Conservation (phyloP, 1,284 basidiomycete genomes). For the Ganoderma lingzhi region DNA sequence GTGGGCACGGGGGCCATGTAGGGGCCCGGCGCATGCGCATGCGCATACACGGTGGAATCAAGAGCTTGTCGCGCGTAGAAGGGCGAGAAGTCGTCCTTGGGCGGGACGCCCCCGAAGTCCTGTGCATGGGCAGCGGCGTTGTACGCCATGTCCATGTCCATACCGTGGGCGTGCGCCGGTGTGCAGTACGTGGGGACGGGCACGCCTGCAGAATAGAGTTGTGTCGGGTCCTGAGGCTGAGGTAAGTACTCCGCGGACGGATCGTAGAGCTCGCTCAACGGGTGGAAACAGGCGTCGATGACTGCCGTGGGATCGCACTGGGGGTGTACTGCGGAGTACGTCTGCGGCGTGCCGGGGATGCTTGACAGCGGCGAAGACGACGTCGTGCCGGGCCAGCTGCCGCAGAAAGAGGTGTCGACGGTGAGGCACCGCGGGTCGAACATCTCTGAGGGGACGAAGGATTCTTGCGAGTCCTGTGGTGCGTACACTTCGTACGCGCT, state of each 20-base stretch:
- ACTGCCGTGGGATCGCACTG: conserved; percentile 27
- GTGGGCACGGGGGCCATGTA: conserved; percentile 28
- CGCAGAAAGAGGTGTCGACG: conserved; percentile 40
- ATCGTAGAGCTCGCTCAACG: conserved; percentile 27
- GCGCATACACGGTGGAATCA: conserved; percentile 23
- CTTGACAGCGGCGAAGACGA: conserved; percentile 42
- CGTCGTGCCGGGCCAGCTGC: conserved; percentile 28
- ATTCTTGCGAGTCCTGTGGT: conserved; percentile 26
- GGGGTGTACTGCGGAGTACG: conserved; percentile 31
- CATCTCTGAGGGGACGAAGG: conserved; percentile 28
- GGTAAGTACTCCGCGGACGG: conserved; percentile 34
- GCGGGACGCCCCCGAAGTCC: conserved; percentile 24
- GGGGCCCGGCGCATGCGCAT: conserved; percentile 26
- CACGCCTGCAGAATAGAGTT: conserved; percentile 20
- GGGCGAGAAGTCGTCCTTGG: conserved; percentile 28
- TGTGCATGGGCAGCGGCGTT: conserved; percentile 23
- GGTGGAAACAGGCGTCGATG: conserved; percentile 23
- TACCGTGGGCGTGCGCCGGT: conserved; percentile 12
- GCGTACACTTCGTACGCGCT: conserved; percentile 29
- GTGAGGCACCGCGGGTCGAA: conserved; percentile 33
- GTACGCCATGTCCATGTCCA: conserved; percentile 31
- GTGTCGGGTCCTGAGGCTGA: conserved; percentile 25
- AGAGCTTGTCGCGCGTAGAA: conserved; percentile 32
- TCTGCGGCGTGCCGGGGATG: conserved; percentile 41
- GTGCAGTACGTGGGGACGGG: conserved; percentile 26